Conservation (phyloP, 164 flowering plant species). For the Tetracentron sinense region DNA sequence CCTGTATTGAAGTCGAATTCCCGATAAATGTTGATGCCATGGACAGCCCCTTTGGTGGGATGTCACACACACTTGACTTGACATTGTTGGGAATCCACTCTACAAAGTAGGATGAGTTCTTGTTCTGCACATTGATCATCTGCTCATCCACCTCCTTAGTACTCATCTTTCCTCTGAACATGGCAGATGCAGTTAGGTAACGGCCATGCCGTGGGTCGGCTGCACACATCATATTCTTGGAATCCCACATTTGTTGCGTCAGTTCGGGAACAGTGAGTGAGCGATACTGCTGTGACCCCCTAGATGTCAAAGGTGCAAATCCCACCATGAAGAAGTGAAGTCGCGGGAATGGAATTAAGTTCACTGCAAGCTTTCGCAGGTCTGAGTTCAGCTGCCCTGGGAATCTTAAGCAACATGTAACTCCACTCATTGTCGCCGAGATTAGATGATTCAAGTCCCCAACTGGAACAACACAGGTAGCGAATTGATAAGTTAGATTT, state of each 20-base stretch:
- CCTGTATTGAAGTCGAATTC: slow-evolving; percentile 11
- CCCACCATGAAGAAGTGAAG: slow-evolving; percentile 20
- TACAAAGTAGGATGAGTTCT: slow-evolving; percentile 13
- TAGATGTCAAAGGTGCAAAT: slow-evolving; percentile 12
- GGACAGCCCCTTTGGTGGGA: slow-evolving; percentile 9
- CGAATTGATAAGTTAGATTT: no score
- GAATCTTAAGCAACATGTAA: slow-evolving; percentile 16
- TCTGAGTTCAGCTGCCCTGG: slow-evolving; percentile 9
- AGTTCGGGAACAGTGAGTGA: slow-evolving; percentile 20
- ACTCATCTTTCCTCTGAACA: slow-evolving; percentile 9
- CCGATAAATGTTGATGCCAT: slow-evolving; percentile 15
- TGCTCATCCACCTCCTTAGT: background rate
- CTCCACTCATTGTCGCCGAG: slow-evolving; percentile 23
- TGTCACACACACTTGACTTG: slow-evolving; percentile 14
- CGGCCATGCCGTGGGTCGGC: slow-evolving; percentile 23
- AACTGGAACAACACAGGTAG: no score
- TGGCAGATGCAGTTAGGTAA: slow-evolving; percentile 14
- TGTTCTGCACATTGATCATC: slow-evolving; percentile 11
- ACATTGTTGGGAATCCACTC: slow-evolving; percentile 7
- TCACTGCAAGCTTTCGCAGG: slow-evolving; percentile 22
- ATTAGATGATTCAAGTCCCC: background rate
- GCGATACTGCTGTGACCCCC: slow-evolving; percentile 14
- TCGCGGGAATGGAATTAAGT: slow-evolving; percentile 21
- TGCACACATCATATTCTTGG: slow-evolving; percentile 30
- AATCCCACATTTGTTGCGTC: slow-evolving; percentile 29